These are phyloP conservation scores for Bryopsis sp. DNA, from an alignment of 139 green algal species.

Conservation along the genomic window DNA sequence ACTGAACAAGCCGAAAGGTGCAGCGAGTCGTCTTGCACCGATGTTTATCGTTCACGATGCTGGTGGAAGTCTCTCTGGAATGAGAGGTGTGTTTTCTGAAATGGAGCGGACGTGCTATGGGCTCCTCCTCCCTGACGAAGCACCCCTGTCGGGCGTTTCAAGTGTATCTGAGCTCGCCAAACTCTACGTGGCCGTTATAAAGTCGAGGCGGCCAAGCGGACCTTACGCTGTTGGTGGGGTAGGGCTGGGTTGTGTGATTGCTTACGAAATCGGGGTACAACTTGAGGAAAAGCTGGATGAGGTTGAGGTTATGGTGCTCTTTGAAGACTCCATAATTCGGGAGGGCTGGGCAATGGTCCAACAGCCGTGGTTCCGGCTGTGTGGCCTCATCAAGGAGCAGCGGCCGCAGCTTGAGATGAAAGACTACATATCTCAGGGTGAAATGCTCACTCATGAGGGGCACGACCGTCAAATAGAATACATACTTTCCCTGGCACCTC, in stretches of 20 bases:
- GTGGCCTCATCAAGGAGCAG: slow-evolving; percentile 26
- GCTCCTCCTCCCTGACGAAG: slow-evolving; percentile 22
- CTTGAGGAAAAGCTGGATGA: slow-evolving; percentile 21
- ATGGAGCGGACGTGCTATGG: slow-evolving; percentile 27
- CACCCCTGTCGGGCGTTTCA: background rate
- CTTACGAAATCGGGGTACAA: slow-evolving; percentile 59
- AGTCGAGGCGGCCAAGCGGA: slow-evolving; percentile 15
- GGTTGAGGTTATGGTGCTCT: slow-evolving; percentile 23
- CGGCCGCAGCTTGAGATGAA: slow-evolving; percentile 34
- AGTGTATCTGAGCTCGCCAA: slow-evolving; percentile 28
- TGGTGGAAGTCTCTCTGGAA: slow-evolving; percentile 24
- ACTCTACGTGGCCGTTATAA: slow-evolving; percentile 24
- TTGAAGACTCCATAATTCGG: slow-evolving; percentile 34
- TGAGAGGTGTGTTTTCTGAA: slow-evolving; percentile 21
- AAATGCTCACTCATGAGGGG: slow-evolving; percentile 14
- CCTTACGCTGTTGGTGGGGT: slow-evolving; percentile 40
- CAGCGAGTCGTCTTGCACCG: background rate
- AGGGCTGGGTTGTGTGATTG: slow-evolving; percentile 44
- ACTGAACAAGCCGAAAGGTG: background rate
- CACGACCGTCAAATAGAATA: slow-evolving; percentile 36
- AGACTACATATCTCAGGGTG: slow-evolving; percentile 16
- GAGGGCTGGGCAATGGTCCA: slow-evolving; percentile 23
- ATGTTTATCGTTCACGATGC: slow-evolving; percentile 36
- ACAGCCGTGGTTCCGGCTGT: slow-evolving; percentile 45
- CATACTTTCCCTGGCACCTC: slow-evolving; percentile 24